These are phyloP conservation scores for Durio zibethinus DNA, from an alignment of 345 rosid species.

Conservation along the genomic window DNA sequence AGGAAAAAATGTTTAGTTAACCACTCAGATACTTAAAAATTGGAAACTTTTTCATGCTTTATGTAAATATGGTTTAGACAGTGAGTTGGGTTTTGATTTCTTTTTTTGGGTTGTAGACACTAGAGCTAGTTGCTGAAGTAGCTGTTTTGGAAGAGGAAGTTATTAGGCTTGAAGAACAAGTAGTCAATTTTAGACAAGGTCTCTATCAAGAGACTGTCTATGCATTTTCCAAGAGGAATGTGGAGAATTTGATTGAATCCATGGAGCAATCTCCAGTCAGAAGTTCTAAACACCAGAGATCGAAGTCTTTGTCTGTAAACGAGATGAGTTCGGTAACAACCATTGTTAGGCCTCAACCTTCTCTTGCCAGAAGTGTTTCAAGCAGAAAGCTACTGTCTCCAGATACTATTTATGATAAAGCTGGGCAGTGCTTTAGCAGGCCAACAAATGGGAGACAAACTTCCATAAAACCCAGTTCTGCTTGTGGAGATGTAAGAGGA, in stretches of 20 bases:
- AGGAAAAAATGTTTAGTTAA: neutral
- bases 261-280: conserved; percentile 41
- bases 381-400: conserved; percentile 59
- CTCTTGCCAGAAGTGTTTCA: conserved; percentile 57
- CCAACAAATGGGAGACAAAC: conserved; percentile 42
- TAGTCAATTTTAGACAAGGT: conserved; percentile 82
- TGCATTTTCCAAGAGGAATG: conserved; percentile 62
- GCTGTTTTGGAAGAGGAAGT: conserved; percentile 98
- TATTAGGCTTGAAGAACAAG: conserved; percentile 91
- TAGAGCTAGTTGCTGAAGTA: conserved; percentile 96
- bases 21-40: neutral
- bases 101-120: conserved; percentile 47
- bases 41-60: neutral
- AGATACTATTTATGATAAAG: conserved; percentile 35
- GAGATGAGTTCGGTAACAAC: conserved; percentile 47
- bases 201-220: conserved; percentile 80
- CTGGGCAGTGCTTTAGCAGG: conserved; percentile 28
- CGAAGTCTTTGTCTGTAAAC: conserved; percentile 70
- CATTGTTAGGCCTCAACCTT: conserved; percentile 47
- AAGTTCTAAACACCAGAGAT: conserved; percentile 63
- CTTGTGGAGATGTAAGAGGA: conserved; percentile 44
- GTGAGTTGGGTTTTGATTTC: conserved; percentile 13
- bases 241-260: conserved; percentile 42
- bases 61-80: conserved; percentile 10
- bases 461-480: conserved; percentile 33